A percentile compares a stretch with the other conserved stretches of the same genome.
phyloP scores from a whole-genome alignment of 2,329 filamentous ascomycete species.

The Penicillium sp. region DNA sequence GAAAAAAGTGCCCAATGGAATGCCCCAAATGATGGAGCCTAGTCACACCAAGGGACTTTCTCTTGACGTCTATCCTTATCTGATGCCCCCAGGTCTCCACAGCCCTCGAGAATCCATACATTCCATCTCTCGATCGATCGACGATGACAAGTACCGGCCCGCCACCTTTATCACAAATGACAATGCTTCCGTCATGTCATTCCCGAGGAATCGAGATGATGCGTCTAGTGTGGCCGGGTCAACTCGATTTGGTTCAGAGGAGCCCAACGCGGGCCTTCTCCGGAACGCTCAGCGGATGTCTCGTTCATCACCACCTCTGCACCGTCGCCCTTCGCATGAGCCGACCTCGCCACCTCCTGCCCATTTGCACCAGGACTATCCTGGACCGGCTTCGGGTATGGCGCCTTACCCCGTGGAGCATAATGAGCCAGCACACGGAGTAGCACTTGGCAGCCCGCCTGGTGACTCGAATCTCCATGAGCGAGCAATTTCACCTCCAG shows the following conservation, averaged over 20 bases:
- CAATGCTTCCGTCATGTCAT: constrained; percentile 38
- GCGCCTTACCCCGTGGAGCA: constrained; percentile 8
- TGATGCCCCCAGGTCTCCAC: constrained; percentile 81
- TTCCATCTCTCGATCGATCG: constrained; percentile 75
- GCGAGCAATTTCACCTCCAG: background rate
- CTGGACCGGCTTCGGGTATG: constrained; percentile 11
- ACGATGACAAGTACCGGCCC: constrained; percentile 81
- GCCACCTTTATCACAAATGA: constrained; percentile 58
- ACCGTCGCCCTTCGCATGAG: constrained; percentile 21
- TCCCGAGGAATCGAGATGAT: constrained; percentile 44
- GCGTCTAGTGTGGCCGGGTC: constrained; percentile 55
- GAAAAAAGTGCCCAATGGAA: constrained; percentile 45
- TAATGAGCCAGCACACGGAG: constrained; percentile 8
- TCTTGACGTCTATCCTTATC: constrained; percentile 75
- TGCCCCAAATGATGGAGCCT: constrained; percentile 41
- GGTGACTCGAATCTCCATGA: background rate
- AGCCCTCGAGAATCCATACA: constrained; percentile 82
- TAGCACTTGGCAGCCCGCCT: constrained; percentile 15
- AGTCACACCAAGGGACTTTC: constrained; percentile 54
- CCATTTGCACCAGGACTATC: constrained; percentile 16
- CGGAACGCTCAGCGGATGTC: constrained; percentile 61
- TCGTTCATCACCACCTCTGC: constrained; percentile 48
- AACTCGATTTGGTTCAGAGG: constrained; percentile 45
- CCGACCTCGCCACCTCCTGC: background rate
- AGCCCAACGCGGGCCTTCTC: constrained; percentile 54